A percentile compares a stretch with the other conserved stretches of the same genome.
phyloP scores from a whole-genome alignment of 2,329 filamentous ascomycete genomes.

The Sarocladium strictum region DNA sequence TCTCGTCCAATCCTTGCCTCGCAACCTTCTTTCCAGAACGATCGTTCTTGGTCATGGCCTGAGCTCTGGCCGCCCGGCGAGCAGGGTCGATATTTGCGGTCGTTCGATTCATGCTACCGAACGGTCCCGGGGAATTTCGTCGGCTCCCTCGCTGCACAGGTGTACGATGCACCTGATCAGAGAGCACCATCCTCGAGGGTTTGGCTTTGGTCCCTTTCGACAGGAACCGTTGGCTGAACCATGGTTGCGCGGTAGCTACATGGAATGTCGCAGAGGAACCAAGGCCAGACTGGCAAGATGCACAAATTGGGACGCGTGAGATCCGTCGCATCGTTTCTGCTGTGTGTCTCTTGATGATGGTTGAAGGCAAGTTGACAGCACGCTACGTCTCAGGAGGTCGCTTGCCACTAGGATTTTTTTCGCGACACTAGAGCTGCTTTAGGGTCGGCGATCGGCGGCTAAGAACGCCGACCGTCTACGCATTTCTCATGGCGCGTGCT shows the following conservation, averaged over 20 bases:
- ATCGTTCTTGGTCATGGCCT: constrained; percentile 9
- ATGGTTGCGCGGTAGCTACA: constrained; percentile 20
- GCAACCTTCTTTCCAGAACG: constrained; percentile 26
- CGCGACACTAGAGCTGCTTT: not conserved
- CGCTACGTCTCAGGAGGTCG: constrained; percentile 1
- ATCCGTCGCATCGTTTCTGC: constrained; percentile 8
- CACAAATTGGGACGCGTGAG: constrained; percentile 15
- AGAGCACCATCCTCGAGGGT: constrained; percentile 54
- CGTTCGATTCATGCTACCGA: constrained; percentile 50
- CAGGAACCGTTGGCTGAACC: constrained; percentile 28
- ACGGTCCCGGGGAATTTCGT: constrained; percentile 40
- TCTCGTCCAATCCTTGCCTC: constrained; percentile 25
- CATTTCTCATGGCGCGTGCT: too few species aligned
- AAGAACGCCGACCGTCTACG: not conserved
- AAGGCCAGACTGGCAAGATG: constrained; percentile 15
- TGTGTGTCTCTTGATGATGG: not conserved
- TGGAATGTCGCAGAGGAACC: constrained; percentile 12
- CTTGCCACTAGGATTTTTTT: constrained; percentile 5
- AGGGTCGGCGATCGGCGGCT: not conserved
- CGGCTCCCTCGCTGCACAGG: constrained; percentile 25
- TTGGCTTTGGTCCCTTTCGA: constrained; percentile 25
- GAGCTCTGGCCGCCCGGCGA: constrained; percentile 16
- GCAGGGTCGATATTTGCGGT: constrained; percentile 33
- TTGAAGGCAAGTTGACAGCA: not conserved
- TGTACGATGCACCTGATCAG: constrained; percentile 42